Percentiles rank a stretch among this genome's conserved stretches.
phyloP scores from a whole-genome alignment of 2,329 filamentous ascomycete species.

The Emericellopsis cladophorae region DNA sequence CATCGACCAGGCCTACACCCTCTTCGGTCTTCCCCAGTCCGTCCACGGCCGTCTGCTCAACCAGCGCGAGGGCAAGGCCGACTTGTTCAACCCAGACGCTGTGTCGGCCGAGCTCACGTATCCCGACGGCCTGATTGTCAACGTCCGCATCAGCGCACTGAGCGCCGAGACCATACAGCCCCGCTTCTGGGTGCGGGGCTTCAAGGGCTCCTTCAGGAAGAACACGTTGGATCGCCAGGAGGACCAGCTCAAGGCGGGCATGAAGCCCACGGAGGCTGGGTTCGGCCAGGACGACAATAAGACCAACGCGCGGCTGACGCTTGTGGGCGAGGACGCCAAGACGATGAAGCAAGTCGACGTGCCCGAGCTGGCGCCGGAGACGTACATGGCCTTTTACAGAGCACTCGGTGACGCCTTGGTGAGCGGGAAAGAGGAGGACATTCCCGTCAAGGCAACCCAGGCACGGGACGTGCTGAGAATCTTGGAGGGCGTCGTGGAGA shows the following conservation, averaged over 20 bases:
- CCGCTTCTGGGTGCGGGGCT: constrained; percentile 66
- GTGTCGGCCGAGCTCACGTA: constrained; percentile 57
- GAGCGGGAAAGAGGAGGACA: constrained; percentile 32
- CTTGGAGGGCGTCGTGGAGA: constrained; percentile 38
- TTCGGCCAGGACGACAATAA: constrained; percentile 49
- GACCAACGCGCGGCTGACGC: constrained; percentile 42
- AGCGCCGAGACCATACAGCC: constrained; percentile 58
- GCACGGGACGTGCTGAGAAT: constrained; percentile 39
- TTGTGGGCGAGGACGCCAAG: constrained; percentile 36
- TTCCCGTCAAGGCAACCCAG: constrained; percentile 39
- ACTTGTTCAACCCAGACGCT: constrained; percentile 41
- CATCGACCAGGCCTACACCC: constrained; percentile 58
- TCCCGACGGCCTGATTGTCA: constrained; percentile 47
- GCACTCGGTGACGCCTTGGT: constrained; percentile 33
- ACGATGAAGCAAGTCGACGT: constrained; percentile 30
- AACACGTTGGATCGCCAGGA: constrained; percentile 61
- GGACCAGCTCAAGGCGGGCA: constrained; percentile 54
- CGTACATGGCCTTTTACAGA: constrained; percentile 57
- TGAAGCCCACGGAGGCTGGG: constrained; percentile 43
- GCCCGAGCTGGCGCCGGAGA: constrained; percentile 50
- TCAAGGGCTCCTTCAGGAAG: constrained; percentile 66
- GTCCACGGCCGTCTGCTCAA: constrained; percentile 58
- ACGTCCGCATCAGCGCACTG: constrained; percentile 56
- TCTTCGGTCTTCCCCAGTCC: constrained; percentile 55
- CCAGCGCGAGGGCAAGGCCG: constrained; percentile 39